Base-by-base conservation (phyloP, 345 rosid genomes). In the Durio zibethinus region DNA sequence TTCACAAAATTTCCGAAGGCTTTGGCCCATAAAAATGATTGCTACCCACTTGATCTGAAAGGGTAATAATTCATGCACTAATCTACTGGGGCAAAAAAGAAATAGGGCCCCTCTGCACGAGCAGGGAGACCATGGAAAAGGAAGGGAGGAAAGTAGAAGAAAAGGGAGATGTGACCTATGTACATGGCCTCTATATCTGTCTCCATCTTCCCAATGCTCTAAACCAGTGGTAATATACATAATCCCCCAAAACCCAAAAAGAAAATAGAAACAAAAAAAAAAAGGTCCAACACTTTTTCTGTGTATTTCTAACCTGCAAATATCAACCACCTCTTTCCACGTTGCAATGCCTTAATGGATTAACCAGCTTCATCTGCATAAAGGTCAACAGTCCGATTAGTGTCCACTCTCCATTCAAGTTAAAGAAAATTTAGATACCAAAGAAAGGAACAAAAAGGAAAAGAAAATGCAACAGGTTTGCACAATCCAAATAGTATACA, bases 151-250 rank as follows among this genome's bases (percentile, higher is more conserved):
- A 72, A 72, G 78, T 70, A 78, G 61, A 82, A 79, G 81, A 80
- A 64, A 80, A 65, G 81, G 85, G 72, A 80, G 82, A 77, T 14
- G 82, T 76, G 87, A 84, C 61, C 82, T 82, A 93, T 92, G 91
- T 90, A 90, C 93, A 92, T 57, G 80, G 83, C 84, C 90, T 86
- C 90, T 90, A 84, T 87, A 82, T 83, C 80, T 64, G 81, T 66
- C 33, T 86, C 86, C 77, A 80, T 77, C 84, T 77, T 86, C 86
- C 89, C 89, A 68, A 75, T 47, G 63, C 75, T 81, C 87, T 88
- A 85, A 65, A 73, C 78, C 83, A 81, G 83, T 85, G 84, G 82
- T 82, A 87, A 90, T 90, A 42, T 92, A 90, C 97, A 88, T 63
- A 83, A 87, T 60, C 77, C 83, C 92, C 87, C 86, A 64, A 50